phyloP scores from a whole-genome alignment of 345 rosid species.

The Ceriops decandra region DNA sequence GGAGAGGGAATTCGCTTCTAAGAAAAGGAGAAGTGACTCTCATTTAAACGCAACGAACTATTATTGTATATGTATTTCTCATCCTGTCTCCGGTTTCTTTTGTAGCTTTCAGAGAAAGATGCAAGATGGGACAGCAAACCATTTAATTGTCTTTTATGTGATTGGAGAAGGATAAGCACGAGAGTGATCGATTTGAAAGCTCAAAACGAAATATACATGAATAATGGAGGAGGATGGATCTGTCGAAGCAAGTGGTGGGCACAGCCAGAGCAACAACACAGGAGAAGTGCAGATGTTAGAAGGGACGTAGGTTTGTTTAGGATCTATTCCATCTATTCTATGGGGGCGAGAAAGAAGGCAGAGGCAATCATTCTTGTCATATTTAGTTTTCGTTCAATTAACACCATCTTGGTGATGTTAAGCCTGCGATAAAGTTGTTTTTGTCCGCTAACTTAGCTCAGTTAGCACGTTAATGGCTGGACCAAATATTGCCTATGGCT shows the following conservation, averaged over 20 bases:
- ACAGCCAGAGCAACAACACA: slow-evolving; percentile 6
- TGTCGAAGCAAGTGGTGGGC: background rate
- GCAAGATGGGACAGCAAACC: background rate
- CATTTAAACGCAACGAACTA: background rate
- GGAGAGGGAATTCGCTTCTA: background rate
- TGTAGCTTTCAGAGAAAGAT: background rate
- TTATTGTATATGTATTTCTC: too few species aligned
- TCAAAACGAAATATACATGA: background rate
- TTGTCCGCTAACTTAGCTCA: too few species aligned
- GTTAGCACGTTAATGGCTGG: too few species aligned
- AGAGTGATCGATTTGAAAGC: background rate
- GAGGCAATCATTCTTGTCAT: too few species aligned
- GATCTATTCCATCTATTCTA: too few species aligned
- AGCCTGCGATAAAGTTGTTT: too few species aligned
- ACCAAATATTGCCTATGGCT: too few species aligned
- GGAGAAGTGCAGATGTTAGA: background rate
- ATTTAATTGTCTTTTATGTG: background rate
- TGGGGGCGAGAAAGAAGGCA: too few species aligned
- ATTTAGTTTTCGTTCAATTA: background rate
- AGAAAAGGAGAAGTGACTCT: background rate
- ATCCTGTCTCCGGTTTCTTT: background rate
- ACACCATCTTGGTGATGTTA: too few species aligned
- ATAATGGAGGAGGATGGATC: slow-evolving; percentile 11
- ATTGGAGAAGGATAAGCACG: background rate
- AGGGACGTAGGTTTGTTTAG: too few species aligned